These are phyloP conservation scores for Tylopilus sp. DNA, from an alignment of 1,284 basidiomycete species.

Conservation along the genomic window DNA sequence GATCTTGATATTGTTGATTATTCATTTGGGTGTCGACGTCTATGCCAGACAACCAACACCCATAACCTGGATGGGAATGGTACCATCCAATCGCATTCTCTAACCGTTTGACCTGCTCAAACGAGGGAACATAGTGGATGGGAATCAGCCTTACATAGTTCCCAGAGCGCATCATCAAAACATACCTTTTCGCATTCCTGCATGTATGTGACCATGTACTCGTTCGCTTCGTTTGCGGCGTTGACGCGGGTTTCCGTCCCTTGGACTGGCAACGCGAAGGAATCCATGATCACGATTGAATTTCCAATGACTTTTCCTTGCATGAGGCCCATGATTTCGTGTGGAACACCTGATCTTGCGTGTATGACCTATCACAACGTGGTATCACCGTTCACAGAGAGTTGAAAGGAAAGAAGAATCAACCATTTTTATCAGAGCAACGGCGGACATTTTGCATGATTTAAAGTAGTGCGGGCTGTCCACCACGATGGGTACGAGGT, in stretches of 20 bases:
- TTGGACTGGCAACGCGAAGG: conserved; percentile 95
- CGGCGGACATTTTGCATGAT: conserved; percentile 91
- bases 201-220: conserved; percentile 97
- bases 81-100: conserved; percentile 99
- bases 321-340: conserved; percentile 99
- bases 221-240: conserved; percentile 93
- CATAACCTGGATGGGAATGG: conserved; percentile 96
- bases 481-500: conserved; percentile 14
- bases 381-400: background rate
- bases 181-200: conserved; percentile 77
- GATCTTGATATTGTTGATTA: conserved; percentile 94
- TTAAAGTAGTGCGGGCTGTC: conserved; percentile 90
- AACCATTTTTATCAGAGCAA: conserved; percentile 98
- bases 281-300: conserved; percentile 92
- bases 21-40: conserved; percentile 95
- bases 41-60: conserved; percentile 96
- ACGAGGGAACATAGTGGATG: background rate
- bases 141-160: background rate
- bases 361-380: conserved; percentile 80
- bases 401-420: background rate
- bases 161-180: background rate
- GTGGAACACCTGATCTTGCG: conserved; percentile 93
- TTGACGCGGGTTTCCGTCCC: conserved; percentile 99
- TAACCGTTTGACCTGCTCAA: conserved; percentile 70
- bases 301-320: conserved; percentile 92